phyloP scores from a whole-genome alignment of 768 basidiomycete species.

The Coprinopsis strossmayeri region DNA sequence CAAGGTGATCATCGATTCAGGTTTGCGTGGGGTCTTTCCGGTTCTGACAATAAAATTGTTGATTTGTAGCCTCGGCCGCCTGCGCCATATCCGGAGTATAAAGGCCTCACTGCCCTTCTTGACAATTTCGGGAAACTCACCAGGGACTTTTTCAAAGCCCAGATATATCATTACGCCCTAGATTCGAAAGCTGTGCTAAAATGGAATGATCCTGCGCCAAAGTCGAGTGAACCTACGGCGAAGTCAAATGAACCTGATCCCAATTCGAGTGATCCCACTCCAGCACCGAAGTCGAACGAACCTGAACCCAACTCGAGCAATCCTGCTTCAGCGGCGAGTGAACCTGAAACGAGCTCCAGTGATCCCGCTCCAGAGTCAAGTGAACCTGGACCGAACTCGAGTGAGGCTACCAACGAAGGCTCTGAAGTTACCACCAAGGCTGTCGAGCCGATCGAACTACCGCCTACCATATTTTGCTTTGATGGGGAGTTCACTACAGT shows the following conservation, averaged over 20 bases:
- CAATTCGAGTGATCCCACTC: too few species aligned
- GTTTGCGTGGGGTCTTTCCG: not conserved
- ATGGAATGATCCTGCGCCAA: too few species aligned
- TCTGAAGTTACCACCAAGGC: slow-evolving; percentile 9
- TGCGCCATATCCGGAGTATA: slow-evolving; percentile 29
- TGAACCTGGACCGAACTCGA: too few species aligned
- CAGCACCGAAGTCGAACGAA: too few species aligned
- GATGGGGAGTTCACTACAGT: slow-evolving; percentile 47
- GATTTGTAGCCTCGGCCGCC: slow-evolving; percentile 19
- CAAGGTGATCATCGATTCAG: slow-evolving; percentile 1
- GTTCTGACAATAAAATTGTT: too few species aligned
- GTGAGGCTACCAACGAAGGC: not conserved
- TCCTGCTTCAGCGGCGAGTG: too few species aligned
- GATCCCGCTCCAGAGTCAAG: too few species aligned
- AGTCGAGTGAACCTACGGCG: too few species aligned
- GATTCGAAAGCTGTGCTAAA: slow-evolving; percentile 7
- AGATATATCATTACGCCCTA: slow-evolving; percentile 27
- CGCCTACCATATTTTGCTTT: slow-evolving; percentile 32
- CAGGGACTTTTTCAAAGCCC: slow-evolving; percentile 28
- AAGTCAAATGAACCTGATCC: too few species aligned
- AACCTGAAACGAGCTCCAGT: too few species aligned
- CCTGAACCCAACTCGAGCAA: too few species aligned
- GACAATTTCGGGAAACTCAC: slow-evolving; percentile 20
- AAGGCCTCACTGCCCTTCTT: slow-evolving; percentile 23
- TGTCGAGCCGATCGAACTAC: not conserved